A percentile compares a stretch with the other conserved stretches of the same genome.
Conservation (phyloP, 2,329 filamentous ascomycete genomes). For the Verruconis gallopava region DNA sequence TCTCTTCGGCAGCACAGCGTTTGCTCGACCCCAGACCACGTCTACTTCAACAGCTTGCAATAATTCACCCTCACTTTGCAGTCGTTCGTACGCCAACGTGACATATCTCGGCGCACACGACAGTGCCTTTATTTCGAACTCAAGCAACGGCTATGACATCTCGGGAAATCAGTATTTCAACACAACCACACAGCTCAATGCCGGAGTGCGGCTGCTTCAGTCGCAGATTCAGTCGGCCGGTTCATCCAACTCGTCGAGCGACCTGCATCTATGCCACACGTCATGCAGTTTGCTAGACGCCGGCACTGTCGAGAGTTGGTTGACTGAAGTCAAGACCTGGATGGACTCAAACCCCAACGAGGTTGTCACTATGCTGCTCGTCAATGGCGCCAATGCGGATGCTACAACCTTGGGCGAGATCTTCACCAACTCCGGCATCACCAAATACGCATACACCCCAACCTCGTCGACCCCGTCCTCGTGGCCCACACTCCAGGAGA, state of each 20-base stretch:
- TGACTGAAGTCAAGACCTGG: slow-evolving; percentile 52
- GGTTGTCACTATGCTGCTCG: slow-evolving; percentile 60
- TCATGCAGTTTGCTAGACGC: slow-evolving; percentile 56
- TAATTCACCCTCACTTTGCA: slow-evolving; percentile 65
- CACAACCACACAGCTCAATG: slow-evolving; percentile 55
- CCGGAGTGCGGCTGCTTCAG: slow-evolving; percentile 58
- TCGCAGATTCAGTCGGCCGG: slow-evolving; percentile 56
- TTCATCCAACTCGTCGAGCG: slow-evolving; percentile 18
- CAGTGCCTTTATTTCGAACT: slow-evolving; percentile 56
- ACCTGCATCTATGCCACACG: slow-evolving; percentile 59
- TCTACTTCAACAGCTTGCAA: slow-evolving; percentile 48
- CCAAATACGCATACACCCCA: slow-evolving; percentile 41
- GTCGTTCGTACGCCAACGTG: slow-evolving; percentile 57
- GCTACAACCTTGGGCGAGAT: slow-evolving; percentile 41
- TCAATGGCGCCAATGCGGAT: slow-evolving; percentile 51
- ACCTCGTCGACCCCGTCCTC: slow-evolving; percentile 35
- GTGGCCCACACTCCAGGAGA: slow-evolving; percentile 60
- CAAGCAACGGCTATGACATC: slow-evolving; percentile 45
- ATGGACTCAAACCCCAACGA: slow-evolving; percentile 58
- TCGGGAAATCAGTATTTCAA: slow-evolving; percentile 65
- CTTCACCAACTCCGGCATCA: slow-evolving; percentile 39
- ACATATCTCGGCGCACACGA: slow-evolving; percentile 70
- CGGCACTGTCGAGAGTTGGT: slow-evolving; percentile 51
- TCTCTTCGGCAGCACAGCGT: not conserved
- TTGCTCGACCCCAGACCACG: slow-evolving; percentile 3